A percentile compares a stretch with the other conserved stretches of the same genome.
Conservation (phyloP, 2,329 filamentous ascomycete species). For the Laburnicola sp. region DNA sequence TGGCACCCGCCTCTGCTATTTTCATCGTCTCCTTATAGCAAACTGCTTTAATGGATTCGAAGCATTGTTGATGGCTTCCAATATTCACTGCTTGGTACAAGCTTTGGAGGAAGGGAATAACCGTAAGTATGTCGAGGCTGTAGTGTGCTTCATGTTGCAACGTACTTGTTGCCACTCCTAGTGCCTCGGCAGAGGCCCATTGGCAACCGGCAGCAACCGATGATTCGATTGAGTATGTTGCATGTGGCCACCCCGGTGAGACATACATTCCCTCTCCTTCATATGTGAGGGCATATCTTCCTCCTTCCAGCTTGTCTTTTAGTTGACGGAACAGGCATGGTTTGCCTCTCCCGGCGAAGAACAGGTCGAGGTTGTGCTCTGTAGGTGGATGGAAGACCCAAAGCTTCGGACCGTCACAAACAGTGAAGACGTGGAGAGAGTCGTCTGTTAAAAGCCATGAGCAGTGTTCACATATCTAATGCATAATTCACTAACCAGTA, state of each 20-base stretch:
- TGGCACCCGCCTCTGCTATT: too few species aligned
- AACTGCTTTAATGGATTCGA: too few species aligned
- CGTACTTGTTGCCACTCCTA: neutral
- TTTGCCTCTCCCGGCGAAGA: neutral
- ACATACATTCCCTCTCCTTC: neutral
- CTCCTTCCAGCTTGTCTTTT: neutral
- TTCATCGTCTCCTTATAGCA: too few species aligned
- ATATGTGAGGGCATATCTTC: neutral
- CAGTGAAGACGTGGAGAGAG: neutral
- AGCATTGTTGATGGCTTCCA: too few species aligned
- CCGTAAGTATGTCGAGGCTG: too few species aligned
- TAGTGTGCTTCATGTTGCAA: neutral
- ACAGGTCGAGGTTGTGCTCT: neutral
- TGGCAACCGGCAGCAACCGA: neutral
- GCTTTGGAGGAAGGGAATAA: too few species aligned
- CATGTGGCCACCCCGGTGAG: neutral
- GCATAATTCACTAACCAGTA: neutral
- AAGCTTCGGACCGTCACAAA: neutral
- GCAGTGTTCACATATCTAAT: neutral
- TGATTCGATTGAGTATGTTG: neutral
- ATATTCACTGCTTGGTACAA: too few species aligned
- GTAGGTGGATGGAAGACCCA: neutral
- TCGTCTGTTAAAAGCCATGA: neutral
- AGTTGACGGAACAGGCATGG: neutral
- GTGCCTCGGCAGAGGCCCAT: neutral